A percentile compares a stretch with the other conserved stretches of the same genome.
phyloP scores from a whole-genome alignment of 257 asterid species.

The Rehmannia glutinosa region DNA sequence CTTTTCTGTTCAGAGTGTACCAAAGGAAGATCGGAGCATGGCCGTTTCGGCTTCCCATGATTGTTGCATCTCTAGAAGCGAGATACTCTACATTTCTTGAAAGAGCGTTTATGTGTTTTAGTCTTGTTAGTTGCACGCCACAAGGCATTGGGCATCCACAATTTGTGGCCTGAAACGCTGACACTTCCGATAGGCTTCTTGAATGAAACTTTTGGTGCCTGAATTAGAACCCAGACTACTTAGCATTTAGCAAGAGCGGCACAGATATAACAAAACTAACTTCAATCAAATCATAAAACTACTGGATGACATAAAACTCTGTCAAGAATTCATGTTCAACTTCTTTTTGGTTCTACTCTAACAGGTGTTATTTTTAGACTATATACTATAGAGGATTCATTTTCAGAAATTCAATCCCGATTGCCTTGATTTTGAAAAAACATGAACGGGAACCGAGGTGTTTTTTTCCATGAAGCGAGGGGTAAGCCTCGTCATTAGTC shows the following conservation, averaged over 20 bases:
- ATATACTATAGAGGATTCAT: too few relatives aligned
- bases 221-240: too few relatives aligned
- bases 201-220: slow-evolving; percentile 93
- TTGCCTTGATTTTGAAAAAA: too few relatives aligned
- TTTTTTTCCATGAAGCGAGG: slow-evolving; percentile 2
- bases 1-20: slow-evolving; percentile 90
- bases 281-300: too few relatives aligned
- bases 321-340: too few relatives aligned
- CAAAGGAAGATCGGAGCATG: slow-evolving; percentile 96
- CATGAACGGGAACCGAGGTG: too few relatives aligned
- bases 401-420: slow-evolving; percentile 8
- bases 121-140: slow-evolving; percentile 85
- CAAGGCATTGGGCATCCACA: slow-evolving; percentile 99
- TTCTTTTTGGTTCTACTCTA: too few relatives aligned
- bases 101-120: slow-evolving; percentile 63
- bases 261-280: too few relatives aligned
- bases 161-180: slow-evolving; percentile 96
- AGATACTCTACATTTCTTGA: slow-evolving; percentile 90
- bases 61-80: slow-evolving; percentile 96
- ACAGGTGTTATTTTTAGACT: too few relatives aligned
- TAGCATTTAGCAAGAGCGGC: too few relatives aligned
- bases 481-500: background rate
- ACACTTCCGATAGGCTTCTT: slow-evolving; percentile 96
- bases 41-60: slow-evolving; percentile 98
- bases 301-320: too few relatives aligned